Evolutionary conservation across 257 asterid genomes (phyloP).

Genomic region (Nyctanthes arbortristis): DNA sequence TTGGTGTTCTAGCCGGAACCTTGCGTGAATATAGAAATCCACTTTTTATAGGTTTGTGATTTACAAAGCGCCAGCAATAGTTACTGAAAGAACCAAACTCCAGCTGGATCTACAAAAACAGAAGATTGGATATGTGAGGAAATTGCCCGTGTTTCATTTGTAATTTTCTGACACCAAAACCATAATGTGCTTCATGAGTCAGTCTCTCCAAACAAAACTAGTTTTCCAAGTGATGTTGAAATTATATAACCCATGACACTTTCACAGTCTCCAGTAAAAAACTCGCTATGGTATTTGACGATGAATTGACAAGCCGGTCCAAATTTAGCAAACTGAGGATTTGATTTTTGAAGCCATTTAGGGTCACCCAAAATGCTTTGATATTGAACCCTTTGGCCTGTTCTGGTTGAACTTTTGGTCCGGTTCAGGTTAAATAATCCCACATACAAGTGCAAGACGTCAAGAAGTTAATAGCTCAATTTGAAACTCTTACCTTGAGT

Average conservation of each 20-base stretch:
- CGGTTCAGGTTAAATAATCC: not conserved
- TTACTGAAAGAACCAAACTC: slow-evolving; percentile 76
- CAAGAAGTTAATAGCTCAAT: not conserved
- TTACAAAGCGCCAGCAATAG: slow-evolving; percentile 74
- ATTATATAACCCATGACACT: not conserved
- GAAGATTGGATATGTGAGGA: slow-evolving; percentile 1
- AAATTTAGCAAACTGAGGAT: no score
- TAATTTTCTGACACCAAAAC: not conserved
- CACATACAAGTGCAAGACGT: not conserved
- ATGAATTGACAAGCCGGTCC: not conserved
- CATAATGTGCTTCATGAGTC: not conserved
- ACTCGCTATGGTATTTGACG: not conserved
- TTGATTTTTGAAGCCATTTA: no score
- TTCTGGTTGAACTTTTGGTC: not conserved
- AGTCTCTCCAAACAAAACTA: not conserved
- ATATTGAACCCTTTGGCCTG: not conserved
- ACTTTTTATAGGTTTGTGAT: slow-evolving; percentile 48
- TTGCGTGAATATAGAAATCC: slow-evolving; percentile 59
- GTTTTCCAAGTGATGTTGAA: not conserved
- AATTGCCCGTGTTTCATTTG: not conserved
- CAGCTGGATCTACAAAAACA: slow-evolving; percentile 53
- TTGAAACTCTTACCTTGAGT: slow-evolving; percentile 50
- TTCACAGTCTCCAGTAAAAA: not conserved
- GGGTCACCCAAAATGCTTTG: not conserved
- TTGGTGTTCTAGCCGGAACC: slow-evolving; percentile 75